phyloP scores from a whole-genome alignment of 164 flowering plant genomes.

The Tinospora cordifolia region DNA sequence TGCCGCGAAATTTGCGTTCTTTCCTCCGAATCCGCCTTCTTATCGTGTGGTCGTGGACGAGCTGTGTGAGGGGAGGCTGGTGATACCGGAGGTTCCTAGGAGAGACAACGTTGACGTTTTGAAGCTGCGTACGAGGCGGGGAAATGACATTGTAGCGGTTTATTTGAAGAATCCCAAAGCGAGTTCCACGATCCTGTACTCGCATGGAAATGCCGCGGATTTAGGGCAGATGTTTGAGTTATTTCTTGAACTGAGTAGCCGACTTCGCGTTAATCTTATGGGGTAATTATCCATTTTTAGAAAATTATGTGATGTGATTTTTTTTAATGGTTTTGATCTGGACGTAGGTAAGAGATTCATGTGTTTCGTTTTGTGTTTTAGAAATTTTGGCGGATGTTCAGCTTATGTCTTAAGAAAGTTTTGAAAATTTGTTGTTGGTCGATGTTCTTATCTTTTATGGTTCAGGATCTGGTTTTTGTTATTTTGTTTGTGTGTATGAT shows the following conservation, averaged over 20 bases:
- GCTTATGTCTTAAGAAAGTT: background rate
- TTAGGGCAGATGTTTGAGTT: constrained; percentile 86
- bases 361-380: background rate
- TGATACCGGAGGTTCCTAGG: constrained; percentile 50
- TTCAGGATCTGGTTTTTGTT: background rate
- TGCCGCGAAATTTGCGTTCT: constrained; percentile 84
- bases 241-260: constrained; percentile 54
- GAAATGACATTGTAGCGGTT: constrained; percentile 65
- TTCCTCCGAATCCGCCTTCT: constrained; percentile 80
- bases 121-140: constrained; percentile 57
- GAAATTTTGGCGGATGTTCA: background rate
- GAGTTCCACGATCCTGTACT: constrained; percentile 55
- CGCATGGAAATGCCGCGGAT: constrained; percentile 95
- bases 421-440: background rate
- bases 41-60: constrained; percentile 47
- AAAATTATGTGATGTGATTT: background rate
- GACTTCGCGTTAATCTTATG: constrained; percentile 67
- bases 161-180: constrained; percentile 58
- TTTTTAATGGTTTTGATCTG: background rate
- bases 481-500: background rate
- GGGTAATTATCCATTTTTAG: constrained; percentile 37
- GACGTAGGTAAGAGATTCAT: background rate
- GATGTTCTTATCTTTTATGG: background rate
- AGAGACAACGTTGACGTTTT: constrained; percentile 55
- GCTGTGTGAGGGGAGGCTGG: constrained; percentile 20